These are phyloP conservation scores for Monilinia fructicola DNA, from an alignment of 2,329 filamentous ascomycete species.

Conservation along the genomic window DNA sequence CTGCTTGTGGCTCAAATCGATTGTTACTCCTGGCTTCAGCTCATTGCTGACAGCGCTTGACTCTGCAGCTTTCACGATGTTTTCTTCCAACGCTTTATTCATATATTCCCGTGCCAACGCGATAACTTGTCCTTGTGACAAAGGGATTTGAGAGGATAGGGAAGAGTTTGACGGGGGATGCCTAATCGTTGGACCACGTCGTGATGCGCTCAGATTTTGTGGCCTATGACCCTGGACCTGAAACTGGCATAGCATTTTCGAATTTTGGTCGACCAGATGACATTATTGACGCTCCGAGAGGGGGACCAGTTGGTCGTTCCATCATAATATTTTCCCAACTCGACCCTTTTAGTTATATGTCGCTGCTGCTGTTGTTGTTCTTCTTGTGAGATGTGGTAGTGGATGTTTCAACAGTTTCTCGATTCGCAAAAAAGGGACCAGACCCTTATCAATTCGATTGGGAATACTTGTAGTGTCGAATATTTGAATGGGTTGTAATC, in stretches of 20 bases:
- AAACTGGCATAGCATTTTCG: conserved; percentile 42
- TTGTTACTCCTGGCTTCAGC: conserved; percentile 66
- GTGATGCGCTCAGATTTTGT: conserved; percentile 44
- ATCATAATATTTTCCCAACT: conserved; percentile 31
- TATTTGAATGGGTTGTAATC: conserved; percentile 11
- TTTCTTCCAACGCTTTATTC: conserved; percentile 64
- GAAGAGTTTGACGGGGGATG: conserved; percentile 46
- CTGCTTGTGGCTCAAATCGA: conserved; percentile 74
- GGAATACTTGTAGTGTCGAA: conserved; percentile 16
- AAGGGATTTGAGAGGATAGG: conserved; percentile 51
- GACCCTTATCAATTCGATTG: conserved; percentile 19
- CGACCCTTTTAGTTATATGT: conserved; percentile 5
- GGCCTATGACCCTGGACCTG: conserved; percentile 40
- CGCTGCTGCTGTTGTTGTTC: too few relatives aligned
- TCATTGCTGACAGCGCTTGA: conserved; percentile 59
- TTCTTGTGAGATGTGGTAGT: conserved; percentile 17
- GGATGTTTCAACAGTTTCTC: conserved; percentile 22
- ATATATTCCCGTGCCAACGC: conserved; percentile 65
- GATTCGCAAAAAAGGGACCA: conserved; percentile 24
- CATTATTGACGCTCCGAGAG: conserved; percentile 41
- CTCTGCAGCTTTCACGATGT: conserved; percentile 61
- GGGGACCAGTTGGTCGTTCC: conserved; percentile 39
- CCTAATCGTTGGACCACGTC: conserved; percentile 42
- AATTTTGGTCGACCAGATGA: conserved; percentile 44
- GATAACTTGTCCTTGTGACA: conserved; percentile 64